A percentile compares a stretch with the other conserved stretches of the same genome.
Conservation (phyloP, 164 flowering plant species). For the Dillenia turbinata region DNA sequence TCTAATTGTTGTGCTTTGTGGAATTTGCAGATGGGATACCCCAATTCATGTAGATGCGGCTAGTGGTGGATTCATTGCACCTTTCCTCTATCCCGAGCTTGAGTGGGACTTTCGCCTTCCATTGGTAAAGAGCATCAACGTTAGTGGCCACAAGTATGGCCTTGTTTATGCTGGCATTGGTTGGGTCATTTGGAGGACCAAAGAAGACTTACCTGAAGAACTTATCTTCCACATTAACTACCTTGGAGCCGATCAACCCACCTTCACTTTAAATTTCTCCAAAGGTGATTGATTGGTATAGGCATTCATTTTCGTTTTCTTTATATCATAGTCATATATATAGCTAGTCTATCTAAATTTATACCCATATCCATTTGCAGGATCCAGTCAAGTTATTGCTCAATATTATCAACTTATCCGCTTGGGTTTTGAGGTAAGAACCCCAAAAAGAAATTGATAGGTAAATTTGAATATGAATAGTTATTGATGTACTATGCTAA, state of each 20-base stretch:
- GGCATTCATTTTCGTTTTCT: no score
- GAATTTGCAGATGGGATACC: conserved; percentile 34
- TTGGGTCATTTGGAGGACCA: conserved; percentile 46
- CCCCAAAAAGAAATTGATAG: not conserved
- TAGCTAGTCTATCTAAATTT: not conserved
- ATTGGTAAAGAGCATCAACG: conserved; percentile 39
- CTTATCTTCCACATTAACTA: conserved; percentile 47
- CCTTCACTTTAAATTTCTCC: conserved; percentile 46
- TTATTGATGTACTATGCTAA: no score
- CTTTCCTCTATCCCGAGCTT: conserved; percentile 38
- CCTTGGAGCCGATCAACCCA: conserved; percentile 45
- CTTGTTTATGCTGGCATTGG: conserved; percentile 43
- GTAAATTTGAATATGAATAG: not conserved
- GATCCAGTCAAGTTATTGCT: conserved; percentile 44
- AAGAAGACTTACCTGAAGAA: conserved; percentile 40
- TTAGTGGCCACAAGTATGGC: conserved; percentile 39
- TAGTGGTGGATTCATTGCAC: conserved; percentile 43
- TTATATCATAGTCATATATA: not conserved
- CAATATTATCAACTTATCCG: conserved; percentile 42
- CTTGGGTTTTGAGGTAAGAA: conserved; percentile 31
- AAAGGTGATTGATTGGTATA: conserved; percentile 20
- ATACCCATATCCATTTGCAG: conserved; percentile 9
- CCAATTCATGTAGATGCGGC: conserved; percentile 52
- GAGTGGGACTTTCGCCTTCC: conserved; percentile 47
- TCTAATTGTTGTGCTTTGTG: no score